Percentiles rank a stretch among this genome's conserved stretches.
phyloP scores from a whole-genome alignment of 805 yeast genomes.

The Candida orba region DNA sequence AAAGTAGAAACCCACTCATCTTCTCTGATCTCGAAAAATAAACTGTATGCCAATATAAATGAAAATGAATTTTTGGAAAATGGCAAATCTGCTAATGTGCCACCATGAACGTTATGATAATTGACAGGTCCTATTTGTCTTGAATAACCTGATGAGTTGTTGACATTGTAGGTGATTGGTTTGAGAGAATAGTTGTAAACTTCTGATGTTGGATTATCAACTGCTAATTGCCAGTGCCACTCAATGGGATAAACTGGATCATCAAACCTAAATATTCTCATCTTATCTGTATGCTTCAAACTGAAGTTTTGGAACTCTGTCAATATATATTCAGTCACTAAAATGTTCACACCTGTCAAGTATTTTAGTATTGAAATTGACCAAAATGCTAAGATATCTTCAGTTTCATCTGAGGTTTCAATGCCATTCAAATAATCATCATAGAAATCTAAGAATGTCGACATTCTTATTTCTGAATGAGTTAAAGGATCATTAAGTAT shows the following conservation, averaged over 20 bases:
- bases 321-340: constrained; percentile 10
- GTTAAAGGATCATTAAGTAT: constrained; percentile 12
- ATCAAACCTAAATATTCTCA: constrained; percentile 12
- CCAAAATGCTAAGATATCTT: constrained; percentile 16
- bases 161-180: constrained; percentile 12
- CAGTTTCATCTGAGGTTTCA: constrained; percentile 2
- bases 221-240: constrained; percentile 23
- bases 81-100: constrained; percentile 14
- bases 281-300: constrained; percentile 9
- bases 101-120: constrained; percentile 17
- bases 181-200: constrained; percentile 14
- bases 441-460: constrained; percentile 15
- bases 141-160: not conserved
- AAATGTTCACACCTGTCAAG: constrained; percentile 13
- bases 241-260: constrained; percentile 12
- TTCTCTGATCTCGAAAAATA: constrained; percentile 13
- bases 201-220: constrained; percentile 18
- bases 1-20: constrained; percentile 20
- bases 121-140: constrained; percentile 18
- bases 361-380: constrained; percentile 17
- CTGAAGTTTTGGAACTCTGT: constrained; percentile 18
- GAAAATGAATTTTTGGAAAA: constrained; percentile 16
- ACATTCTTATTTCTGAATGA: constrained; percentile 13
- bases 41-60: constrained; percentile 14
- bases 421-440: constrained; percentile 7